Evolutionary conservation across 2,329 filamentous ascomycete species (phyloP).

Genomic region (Podosphaera xanthii): DNA sequence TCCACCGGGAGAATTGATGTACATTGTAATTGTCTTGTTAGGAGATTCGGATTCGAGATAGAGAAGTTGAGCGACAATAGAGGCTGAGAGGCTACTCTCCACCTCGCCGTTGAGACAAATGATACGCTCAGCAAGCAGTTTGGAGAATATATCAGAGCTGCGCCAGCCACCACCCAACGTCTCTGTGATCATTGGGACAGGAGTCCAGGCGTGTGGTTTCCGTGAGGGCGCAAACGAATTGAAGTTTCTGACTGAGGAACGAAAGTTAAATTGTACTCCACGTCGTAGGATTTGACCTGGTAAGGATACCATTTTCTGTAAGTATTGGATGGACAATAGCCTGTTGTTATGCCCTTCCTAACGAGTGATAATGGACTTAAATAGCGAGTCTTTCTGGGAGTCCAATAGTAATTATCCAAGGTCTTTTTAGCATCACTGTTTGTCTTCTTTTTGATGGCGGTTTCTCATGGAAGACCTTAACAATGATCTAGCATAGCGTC

Average conservation of each 20-base stretch:
- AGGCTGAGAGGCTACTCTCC: constrained; percentile 76
- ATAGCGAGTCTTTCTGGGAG: too few species aligned
- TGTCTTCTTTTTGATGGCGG: too few species aligned
- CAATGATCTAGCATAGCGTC: too few species aligned
- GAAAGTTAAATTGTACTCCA: too few species aligned
- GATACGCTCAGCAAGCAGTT: constrained; percentile 72
- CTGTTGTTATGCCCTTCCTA: too few species aligned
- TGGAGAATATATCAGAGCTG: constrained; percentile 60
- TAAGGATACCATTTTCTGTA: too few species aligned
- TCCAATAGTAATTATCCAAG: too few species aligned
- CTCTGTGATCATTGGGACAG: constrained; percentile 31
- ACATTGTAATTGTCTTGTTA: constrained; percentile 85
- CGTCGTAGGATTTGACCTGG: too few species aligned
- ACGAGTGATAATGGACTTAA: too few species aligned
- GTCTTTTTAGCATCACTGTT: too few species aligned
- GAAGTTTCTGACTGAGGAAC: neutral
- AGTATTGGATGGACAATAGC: too few species aligned
- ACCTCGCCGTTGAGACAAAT: constrained; percentile 82
- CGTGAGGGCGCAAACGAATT: constrained; percentile 4
- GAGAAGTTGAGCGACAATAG: constrained; percentile 82
- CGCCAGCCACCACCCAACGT: constrained; percentile 47
- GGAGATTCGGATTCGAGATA: constrained; percentile 96
- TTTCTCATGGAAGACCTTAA: too few species aligned
- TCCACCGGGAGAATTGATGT: constrained; percentile 92
- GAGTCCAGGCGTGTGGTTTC: constrained; percentile 18